Evolutionary conservation across 2,329 filamentous ascomycete genomes (phyloP).

Genomic region (Coniochaeta sp.): DNA sequence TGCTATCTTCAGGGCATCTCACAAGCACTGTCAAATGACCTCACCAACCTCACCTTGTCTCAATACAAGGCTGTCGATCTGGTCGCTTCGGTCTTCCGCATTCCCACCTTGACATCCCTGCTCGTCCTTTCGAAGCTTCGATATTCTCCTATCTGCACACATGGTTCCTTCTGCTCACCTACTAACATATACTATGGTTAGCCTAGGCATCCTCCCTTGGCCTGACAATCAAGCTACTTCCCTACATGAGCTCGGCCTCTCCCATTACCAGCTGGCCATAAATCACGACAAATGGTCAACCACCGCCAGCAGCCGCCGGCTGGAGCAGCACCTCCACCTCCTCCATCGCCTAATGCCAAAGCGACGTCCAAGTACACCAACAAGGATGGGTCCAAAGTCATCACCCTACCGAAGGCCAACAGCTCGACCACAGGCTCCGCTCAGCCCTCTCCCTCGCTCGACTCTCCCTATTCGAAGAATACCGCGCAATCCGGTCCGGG

Average conservation of each 20-base stretch:
- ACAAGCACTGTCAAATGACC: too few relatives aligned
- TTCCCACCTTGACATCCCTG: background rate
- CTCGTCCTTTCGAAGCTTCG: background rate
- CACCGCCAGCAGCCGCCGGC: constrained; percentile 21
- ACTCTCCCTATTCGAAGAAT: constrained; percentile 19
- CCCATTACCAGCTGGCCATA: background rate
- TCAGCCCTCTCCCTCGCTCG: constrained; percentile 43
- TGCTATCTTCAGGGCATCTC: too few relatives aligned
- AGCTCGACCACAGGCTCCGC: constrained; percentile 41
- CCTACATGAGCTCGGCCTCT: background rate
- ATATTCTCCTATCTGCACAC: too few relatives aligned
- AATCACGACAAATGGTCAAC: constrained; percentile 22
- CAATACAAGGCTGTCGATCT: too few relatives aligned
- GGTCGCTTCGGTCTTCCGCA: too few relatives aligned
- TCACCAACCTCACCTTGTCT: too few relatives aligned
- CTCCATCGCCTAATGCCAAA: constrained; percentile 45
- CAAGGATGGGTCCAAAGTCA: constrained; percentile 64
- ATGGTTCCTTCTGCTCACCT: too few relatives aligned
- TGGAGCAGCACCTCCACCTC: constrained; percentile 17
- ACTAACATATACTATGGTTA: too few relatives aligned
- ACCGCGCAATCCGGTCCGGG: constrained; percentile 3
- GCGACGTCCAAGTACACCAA: constrained; percentile 56
- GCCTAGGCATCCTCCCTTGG: background rate
- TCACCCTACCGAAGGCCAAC: constrained; percentile 53
- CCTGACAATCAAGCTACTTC: background rate